Conservation (phyloP, 805 yeast genomes). For the Candida patagonica region DNA sequence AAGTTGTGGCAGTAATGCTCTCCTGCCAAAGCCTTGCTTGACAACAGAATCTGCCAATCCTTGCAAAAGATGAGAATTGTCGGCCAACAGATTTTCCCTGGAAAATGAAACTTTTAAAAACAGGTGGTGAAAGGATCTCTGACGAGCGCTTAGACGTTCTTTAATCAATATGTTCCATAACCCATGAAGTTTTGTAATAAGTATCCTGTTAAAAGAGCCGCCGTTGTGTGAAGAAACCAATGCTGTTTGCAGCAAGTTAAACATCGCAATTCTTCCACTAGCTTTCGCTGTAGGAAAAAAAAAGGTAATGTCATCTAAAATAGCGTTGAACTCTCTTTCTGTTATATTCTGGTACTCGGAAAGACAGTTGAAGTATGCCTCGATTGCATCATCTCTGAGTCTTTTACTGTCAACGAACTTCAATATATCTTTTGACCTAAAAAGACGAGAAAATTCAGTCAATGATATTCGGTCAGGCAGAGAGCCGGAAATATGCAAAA, state of each 20-base stretch:
- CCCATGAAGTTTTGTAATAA: slow-evolving; percentile 7
- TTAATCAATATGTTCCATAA: slow-evolving; percentile 53
- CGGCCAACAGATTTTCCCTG: slow-evolving; percentile 13
- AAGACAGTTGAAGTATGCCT: slow-evolving; percentile 1
- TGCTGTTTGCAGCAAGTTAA: background rate
- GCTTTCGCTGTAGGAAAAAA: slow-evolving; percentile 3
- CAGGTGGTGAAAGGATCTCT: slow-evolving; percentile 50
- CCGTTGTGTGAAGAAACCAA: background rate
- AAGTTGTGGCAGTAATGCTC: slow-evolving; percentile 57
- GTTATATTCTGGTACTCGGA: background rate
- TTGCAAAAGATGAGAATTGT: background rate
- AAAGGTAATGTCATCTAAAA: slow-evolving; percentile 1
- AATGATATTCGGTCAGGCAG: background rate
- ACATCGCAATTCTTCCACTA: background rate
- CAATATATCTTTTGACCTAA: slow-evolving; percentile 1
- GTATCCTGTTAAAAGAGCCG: background rate
- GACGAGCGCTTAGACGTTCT: slow-evolving; percentile 55
- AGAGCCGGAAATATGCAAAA: background rate
- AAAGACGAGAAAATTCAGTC: background rate
- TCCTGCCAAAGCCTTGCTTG: slow-evolving; percentile 40
- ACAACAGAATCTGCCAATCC: slow-evolving; percentile 21
- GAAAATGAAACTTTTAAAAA: slow-evolving; percentile 46
- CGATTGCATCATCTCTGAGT: background rate
- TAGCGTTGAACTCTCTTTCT: background rate
- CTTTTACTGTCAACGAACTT: background rate